phyloP scores from a whole-genome alignment of 2,329 filamentous ascomycete genomes.

The Pyrenophora tritici-repentis region DNA sequence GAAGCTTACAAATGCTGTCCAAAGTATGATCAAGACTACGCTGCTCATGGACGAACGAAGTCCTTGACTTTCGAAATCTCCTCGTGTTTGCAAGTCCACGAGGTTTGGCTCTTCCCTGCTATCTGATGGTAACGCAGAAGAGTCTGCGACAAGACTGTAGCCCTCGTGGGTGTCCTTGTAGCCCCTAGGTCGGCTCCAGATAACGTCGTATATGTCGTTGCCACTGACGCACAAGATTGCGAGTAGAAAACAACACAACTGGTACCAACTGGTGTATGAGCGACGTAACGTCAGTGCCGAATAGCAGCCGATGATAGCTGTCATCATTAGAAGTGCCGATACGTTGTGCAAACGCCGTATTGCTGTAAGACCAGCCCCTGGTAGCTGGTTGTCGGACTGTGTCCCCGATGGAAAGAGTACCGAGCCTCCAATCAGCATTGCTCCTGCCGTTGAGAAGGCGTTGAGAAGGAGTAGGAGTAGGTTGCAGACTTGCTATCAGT shows the following conservation, averaged over 20 bases:
- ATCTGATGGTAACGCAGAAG: background rate
- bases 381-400: background rate
- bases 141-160: constrained; percentile 8
- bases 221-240: constrained; percentile 14
- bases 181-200: background rate
- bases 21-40: constrained; percentile 18
- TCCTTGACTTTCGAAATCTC: background rate
- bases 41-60: constrained; percentile 9
- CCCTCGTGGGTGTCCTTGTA: background rate
- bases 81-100: background rate
- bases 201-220: constrained; percentile 3
- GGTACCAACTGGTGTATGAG: constrained; percentile 26
- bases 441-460: constrained; percentile 16
- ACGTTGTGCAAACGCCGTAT: constrained; percentile 6
- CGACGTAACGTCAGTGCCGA: constrained; percentile 23
- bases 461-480: constrained; percentile 20
- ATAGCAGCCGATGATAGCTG: constrained; percentile 20
- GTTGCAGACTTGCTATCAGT: too few relatives aligned
- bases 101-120: constrained; percentile 9
- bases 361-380: background rate
- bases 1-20: constrained; percentile 21
- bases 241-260: constrained; percentile 22
- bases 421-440: constrained; percentile 23
- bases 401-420: constrained; percentile 20
- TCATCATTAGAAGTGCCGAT: constrained; percentile 14